Evolutionary conservation across 805 yeast genomes (phyloP).

Genomic region (Jamesozyma jinghongensis): DNA sequence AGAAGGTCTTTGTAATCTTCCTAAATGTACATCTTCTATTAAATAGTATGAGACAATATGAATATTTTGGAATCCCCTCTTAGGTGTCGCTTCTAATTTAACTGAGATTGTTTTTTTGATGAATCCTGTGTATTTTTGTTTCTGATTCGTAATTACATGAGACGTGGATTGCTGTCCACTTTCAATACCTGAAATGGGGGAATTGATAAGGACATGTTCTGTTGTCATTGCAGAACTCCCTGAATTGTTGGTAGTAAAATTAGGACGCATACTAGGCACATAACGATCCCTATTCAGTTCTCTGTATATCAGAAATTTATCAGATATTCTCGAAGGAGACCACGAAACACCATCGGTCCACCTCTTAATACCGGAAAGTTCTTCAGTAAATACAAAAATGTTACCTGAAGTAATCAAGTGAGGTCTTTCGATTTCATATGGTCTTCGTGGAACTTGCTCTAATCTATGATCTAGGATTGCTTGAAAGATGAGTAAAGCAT

Average conservation of each 20-base stretch:
- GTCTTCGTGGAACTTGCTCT: constrained; percentile 60
- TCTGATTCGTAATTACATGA: not conserved
- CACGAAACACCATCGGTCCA: constrained; percentile 95
- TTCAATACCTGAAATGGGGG: not conserved
- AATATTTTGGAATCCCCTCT: constrained; percentile 5
- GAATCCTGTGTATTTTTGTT: constrained; percentile 39
- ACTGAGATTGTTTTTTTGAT: constrained; percentile 74
- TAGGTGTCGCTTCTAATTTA: constrained; percentile 29
- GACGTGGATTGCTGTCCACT: not conserved
- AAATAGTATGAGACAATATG: constrained; percentile 74
- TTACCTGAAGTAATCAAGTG: constrained; percentile 63
- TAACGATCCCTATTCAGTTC: constrained; percentile 33
- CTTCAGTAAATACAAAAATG: constrained; percentile 78
- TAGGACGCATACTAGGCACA: too few relatives aligned
- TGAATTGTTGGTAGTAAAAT: too few relatives aligned
- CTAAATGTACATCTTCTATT: constrained; percentile 58
- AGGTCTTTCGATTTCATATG: constrained; percentile 66
- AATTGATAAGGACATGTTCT: too few relatives aligned
- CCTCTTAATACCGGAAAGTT: constrained; percentile 68
- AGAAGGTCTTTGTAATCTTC: constrained; percentile 45
- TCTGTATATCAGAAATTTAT: constrained; percentile 74
- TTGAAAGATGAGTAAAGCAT: constrained; percentile 72
- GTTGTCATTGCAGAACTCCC: too few relatives aligned
- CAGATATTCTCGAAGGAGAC: constrained; percentile 84
- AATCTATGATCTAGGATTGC: constrained; percentile 55